These are phyloP conservation scores for Leccinum longicurvipes DNA, from an alignment of 768 basidiomycete genomes.

Conservation along the genomic window DNA sequence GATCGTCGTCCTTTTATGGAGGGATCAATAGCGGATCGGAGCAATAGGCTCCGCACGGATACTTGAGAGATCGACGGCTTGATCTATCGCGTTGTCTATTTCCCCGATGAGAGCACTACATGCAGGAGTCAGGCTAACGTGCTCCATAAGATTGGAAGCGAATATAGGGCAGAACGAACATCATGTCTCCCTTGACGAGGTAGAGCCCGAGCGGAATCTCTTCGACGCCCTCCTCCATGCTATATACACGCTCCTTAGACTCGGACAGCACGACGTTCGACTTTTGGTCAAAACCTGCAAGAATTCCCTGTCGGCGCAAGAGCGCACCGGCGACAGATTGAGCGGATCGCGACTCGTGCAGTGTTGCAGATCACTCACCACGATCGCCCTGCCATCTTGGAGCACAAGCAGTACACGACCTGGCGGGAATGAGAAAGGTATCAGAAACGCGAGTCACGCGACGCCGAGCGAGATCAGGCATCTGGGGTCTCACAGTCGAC, in stretches of 20 bases:
- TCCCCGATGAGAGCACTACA: constrained; percentile 76
- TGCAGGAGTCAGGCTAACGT: neutral
- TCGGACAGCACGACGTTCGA: constrained; percentile 95
- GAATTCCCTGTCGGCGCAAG: constrained; percentile 61
- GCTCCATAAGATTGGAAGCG: neutral
- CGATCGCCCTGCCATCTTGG: constrained; percentile 93
- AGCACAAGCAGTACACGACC: neutral
- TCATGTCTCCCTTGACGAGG: constrained; percentile 97
- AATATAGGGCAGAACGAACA: constrained; percentile 55
- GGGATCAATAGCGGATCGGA: constrained; percentile 65
- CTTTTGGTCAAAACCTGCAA: constrained; percentile 93
- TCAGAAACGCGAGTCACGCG: neutral
- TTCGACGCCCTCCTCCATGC: constrained; percentile 87
- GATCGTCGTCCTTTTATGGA: neutral
- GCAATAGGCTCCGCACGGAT: constrained; percentile 88
- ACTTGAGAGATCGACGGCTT: constrained; percentile 62
- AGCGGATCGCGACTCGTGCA: neutral
- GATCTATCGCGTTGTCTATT: constrained; percentile 79
- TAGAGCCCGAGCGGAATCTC: constrained; percentile 94
- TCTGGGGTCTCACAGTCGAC: constrained; percentile 67
- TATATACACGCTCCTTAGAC: constrained; percentile 90
- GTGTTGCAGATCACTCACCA: constrained; percentile 51
- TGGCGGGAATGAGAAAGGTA: neutral
- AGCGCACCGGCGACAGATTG: neutral
- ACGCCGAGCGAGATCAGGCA: neutral